Base-by-base conservation (phyloP, 2,329 filamentous ascomycete genomes). In the Xylaria sp. region DNA sequence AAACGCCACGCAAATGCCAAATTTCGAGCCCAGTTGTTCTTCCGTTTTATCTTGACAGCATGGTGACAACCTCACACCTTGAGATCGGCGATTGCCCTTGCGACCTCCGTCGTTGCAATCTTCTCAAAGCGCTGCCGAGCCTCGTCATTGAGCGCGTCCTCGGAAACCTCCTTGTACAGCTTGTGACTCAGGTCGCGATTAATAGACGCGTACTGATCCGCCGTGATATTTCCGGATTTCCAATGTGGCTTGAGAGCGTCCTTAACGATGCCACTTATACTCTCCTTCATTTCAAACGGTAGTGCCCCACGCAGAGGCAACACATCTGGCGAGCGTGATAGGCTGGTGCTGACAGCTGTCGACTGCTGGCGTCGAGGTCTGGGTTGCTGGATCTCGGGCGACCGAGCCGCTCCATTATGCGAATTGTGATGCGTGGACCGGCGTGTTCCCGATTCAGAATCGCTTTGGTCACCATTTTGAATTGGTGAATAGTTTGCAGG, bases 131-230 rank as follows among this genome's bases (percentile, higher is more conserved):
- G 82, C 60, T 82, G 83, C 52, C 86, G 83, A 51, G 84, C 83
- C 22, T 85, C 82, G 19, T 88, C 81, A 65, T 89, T 83, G 24
- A 94, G 79, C 20, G 78, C 73, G 18, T 79, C 74, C 56, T 80
- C 76, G 44, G 77, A 76, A 42, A 84, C 78, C 57, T 85, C 82
- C 60, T 86, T 91, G 73, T 99, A 99, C 54, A 99, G 78, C 74
- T 88, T 90, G 53, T 91, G 88, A 39, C 91, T 97, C 29, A 97
- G 87, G 56, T 89, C 88, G 58, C 92, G 87, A 69, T 97, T 97
- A 73, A 97, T 96, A 52, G 86, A 85, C 2, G 91, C 93, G 71
- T 96, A 99, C 72, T 97, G 89, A 55, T 96, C 90, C 63, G 92
- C 90, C 17, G 87, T 91, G 57, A 97, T 82, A 59, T 88, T 84